Base-by-base conservation (phyloP, 2,329 filamentous ascomycete species). In the Talaromyces sp. region DNA sequence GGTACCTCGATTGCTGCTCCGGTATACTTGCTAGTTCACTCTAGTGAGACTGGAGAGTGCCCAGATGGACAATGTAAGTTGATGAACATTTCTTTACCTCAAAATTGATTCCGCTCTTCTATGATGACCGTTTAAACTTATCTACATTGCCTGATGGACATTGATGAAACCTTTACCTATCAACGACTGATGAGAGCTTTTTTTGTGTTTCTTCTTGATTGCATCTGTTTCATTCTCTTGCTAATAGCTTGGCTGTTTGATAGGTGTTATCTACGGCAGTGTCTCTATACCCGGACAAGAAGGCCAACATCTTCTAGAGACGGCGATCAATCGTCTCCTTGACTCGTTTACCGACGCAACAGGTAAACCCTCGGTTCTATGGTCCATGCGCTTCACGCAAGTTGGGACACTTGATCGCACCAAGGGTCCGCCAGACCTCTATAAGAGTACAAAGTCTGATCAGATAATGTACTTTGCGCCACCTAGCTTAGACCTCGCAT, bases 131-230 rank as follows among this genome's bases (percentile, higher is more conserved):
- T 76, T 77, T 83, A 95, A 94, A 92, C 92, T 97, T 97, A 97
- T 97, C 93, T 97, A 97, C 93, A 97, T 97, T 97, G 91, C 89
- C 93, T 92, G 93, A 73, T 96, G 48, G 88, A 78, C 82, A 82
- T 88, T 96, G 92, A 95, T 86, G 91, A 94, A 82, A 82, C 81
- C 17, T 46, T 73, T 62, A 80, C 80, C 86, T 90, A 87, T 78
- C 48, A 39, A 52, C 33, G 48, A 39, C 91, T 96, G 91, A 95
- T 84, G 68, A 77, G 76, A 79, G 73, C 71, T 53, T 62, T 41
- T 4, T 35, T 40, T 37, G 55, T 62, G 19, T 64, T 53, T 39
- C 13, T 25, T 37, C 10, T n/a, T 13, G 19, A 52, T 35, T 21
- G 1, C 33, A 39, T 22, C 7, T 39, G 15, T 11, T 37, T 22